A percentile compares a stretch with the other conserved stretches of the same genome.
Conservation (phyloP, 2,329 filamentous ascomycete species). For the Conoideocrella luteorostrata region DNA sequence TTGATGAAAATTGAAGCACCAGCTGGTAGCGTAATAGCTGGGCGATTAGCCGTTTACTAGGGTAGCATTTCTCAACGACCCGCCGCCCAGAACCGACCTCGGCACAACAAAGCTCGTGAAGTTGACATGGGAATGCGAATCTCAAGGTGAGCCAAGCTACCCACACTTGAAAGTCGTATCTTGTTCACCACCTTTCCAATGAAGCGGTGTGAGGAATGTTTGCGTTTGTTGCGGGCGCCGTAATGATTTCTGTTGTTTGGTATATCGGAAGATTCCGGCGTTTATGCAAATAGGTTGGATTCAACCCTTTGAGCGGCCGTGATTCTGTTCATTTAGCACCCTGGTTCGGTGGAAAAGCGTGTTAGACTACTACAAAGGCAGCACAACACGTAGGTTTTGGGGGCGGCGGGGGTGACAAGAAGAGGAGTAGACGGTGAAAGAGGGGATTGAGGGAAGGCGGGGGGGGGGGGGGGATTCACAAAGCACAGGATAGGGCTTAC, state of each 20-base stretch:
- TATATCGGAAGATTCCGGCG: background rate
- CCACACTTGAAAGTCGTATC: no score
- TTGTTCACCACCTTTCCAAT: no score
- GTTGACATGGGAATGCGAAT: no score
- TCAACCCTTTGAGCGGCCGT: slow-evolving; percentile 7
- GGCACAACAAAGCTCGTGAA: no score
- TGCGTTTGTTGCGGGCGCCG: background rate
- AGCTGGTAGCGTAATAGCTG: no score
- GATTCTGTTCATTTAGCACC: slow-evolving; percentile 11
- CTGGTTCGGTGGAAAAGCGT: slow-evolving; percentile 1
- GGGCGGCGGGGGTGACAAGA: background rate
- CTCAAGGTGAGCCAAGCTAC: no score
- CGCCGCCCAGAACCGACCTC: no score
- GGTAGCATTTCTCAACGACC: no score
- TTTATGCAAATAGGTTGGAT: background rate
- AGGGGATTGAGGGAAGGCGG: background rate
- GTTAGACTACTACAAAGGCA: slow-evolving; percentile 3
- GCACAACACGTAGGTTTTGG: background rate
- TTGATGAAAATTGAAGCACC: no score
- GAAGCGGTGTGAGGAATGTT: no score
- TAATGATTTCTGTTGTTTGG: background rate
- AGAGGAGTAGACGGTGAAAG: no score
- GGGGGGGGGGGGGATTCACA: background rate
- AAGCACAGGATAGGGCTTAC: slow-evolving; percentile 20
- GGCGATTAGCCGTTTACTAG: no score